Conservation (phyloP, 768 basidiomycete species). For the Suillus decipiens region DNA sequence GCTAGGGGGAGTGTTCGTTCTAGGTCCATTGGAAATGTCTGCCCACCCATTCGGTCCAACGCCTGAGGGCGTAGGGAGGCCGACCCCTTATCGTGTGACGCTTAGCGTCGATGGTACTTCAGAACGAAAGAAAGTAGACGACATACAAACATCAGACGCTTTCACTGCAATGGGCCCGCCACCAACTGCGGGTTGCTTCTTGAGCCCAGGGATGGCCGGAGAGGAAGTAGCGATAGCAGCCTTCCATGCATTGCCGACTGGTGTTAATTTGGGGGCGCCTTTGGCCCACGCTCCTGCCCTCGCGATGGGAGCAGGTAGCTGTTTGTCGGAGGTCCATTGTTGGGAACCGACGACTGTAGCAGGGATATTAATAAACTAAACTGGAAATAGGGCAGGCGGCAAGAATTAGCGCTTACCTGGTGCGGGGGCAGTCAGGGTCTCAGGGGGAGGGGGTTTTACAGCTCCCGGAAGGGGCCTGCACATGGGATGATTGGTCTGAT, state of each 20-base stretch:
- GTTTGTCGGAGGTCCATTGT: slow-evolving; percentile 26
- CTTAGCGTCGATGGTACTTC: neutral
- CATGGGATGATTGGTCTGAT: slow-evolving; percentile 37
- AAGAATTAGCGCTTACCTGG: slow-evolving; percentile 29
- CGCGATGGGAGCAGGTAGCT: slow-evolving; percentile 5
- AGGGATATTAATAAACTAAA: slow-evolving; percentile 8
- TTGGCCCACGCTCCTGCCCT: slow-evolving; percentile 21
- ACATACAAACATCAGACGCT: slow-evolving; percentile 31
- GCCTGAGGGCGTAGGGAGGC: neutral
- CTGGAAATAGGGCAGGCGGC: slow-evolving; percentile 12
- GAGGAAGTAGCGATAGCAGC: slow-evolving; percentile 11
- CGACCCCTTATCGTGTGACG: neutral
- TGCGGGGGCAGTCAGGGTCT: slow-evolving; percentile 25
- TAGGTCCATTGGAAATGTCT: slow-evolving; percentile 17
- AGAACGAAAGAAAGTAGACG: neutral
- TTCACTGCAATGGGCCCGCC: slow-evolving; percentile 30
- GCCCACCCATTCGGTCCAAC: slow-evolving; percentile 19
- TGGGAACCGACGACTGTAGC: slow-evolving; percentile 31
- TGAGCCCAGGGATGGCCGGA: slow-evolving; percentile 6
- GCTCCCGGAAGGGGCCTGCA: slow-evolving; percentile 47
- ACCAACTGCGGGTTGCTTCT: slow-evolving; percentile 26
- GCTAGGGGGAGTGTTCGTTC: slow-evolving; percentile 19
- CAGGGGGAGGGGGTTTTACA: slow-evolving; percentile 27
- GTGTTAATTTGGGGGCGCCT: slow-evolving; percentile 20
- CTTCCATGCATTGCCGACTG: slow-evolving; percentile 27